phyloP scores from a whole-genome alignment of 2,329 filamentous ascomycete genomes.

The Botryotinia convoluta region DNA sequence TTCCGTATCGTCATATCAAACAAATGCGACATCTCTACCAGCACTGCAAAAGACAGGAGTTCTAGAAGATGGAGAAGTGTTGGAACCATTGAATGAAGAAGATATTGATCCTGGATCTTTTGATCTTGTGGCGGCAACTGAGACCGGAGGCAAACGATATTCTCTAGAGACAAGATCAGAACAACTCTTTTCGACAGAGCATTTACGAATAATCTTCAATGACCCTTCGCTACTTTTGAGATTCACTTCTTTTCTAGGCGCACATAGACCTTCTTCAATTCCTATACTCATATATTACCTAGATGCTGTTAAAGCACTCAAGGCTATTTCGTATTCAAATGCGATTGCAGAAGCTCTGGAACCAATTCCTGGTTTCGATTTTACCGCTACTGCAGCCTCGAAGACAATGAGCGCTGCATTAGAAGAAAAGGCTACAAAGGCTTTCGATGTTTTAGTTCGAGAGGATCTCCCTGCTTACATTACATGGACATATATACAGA shows the following conservation, averaged over 20 bases:
- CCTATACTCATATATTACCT: conserved; percentile 69
- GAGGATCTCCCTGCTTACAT: conserved; percentile 73
- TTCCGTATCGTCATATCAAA: conserved; percentile 33
- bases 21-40: conserved; percentile 33
- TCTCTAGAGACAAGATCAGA: conserved; percentile 64
- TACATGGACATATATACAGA: conserved; percentile 64
- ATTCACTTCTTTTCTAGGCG: conserved; percentile 66
- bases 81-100: conserved; percentile 43
- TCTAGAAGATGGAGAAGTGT: conserved; percentile 49
- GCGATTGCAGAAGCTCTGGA: conserved; percentile 61
- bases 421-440: conserved; percentile 60
- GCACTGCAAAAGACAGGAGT: conserved; percentile 33
- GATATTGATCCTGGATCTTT: conserved; percentile 54
- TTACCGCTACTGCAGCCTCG: conserved; percentile 50
- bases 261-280: conserved; percentile 58
- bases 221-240: conserved; percentile 60
- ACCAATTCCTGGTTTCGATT: conserved; percentile 53
- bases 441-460: conserved; percentile 61
- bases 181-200: conserved; percentile 62
- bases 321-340: conserved; percentile 70
- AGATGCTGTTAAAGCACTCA: conserved; percentile 67
- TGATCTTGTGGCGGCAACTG: conserved; percentile 49
- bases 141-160: conserved; percentile 42
- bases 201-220: conserved; percentile 63
- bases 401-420: conserved; percentile 57